Conservation (phyloP, 495 filamentous ascomycete species). For the Schizothecium vesticola region DNA sequence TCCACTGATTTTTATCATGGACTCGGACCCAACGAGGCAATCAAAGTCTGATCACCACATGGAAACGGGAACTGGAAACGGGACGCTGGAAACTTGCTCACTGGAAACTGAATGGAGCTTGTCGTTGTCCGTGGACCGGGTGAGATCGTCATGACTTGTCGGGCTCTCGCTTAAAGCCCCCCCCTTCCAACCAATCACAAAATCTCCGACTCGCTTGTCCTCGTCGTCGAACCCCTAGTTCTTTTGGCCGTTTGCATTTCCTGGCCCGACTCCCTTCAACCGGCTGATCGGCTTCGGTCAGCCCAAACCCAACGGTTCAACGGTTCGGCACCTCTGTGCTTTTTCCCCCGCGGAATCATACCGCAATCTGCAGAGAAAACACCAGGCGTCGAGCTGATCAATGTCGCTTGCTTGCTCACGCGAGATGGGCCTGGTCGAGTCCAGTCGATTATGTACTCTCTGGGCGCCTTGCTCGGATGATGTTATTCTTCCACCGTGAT, state of each 20-base stretch:
- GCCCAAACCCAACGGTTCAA: neutral
- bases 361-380: neutral
- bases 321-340: neutral
- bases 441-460: too few relatives aligned
- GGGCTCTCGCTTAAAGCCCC: neutral
- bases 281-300: neutral
- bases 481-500: neutral
- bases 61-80: neutral
- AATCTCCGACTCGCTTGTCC: neutral
- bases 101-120: neutral
- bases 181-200: neutral
- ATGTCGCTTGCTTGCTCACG: neutral
- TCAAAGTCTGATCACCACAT: neutral
- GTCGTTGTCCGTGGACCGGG: neutral
- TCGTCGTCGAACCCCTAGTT: neutral
- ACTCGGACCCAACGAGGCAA: neutral
- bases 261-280: neutral
- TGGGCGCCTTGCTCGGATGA: neutral
- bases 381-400: neutral
- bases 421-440: neutral
- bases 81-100: neutral
- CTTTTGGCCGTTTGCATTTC: neutral
- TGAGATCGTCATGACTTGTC: neutral
- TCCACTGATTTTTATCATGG: neutral
- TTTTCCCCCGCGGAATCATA: neutral